These are phyloP conservation scores for Botrytis fragariae DNA, from an alignment of 2,329 filamentous ascomycete genomes.

Conservation along the genomic window DNA sequence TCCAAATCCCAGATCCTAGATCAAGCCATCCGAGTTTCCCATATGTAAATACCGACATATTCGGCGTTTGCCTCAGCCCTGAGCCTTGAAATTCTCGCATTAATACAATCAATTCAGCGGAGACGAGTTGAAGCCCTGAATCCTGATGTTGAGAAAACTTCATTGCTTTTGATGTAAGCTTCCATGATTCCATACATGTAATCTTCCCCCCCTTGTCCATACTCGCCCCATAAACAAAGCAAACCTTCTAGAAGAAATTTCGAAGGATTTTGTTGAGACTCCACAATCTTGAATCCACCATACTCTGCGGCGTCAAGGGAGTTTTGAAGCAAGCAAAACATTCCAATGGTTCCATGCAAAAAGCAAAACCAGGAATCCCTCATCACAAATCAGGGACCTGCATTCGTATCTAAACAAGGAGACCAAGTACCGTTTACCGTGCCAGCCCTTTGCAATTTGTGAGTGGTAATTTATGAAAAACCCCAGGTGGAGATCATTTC, in stretches of 20 bases:
- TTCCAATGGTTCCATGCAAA: background rate
- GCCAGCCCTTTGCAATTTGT: background rate
- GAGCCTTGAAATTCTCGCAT: background rate
- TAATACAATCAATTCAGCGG: background rate
- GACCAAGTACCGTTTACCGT: background rate
- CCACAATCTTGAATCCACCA: background rate
- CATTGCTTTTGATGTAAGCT: background rate
- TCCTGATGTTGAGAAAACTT: background rate
- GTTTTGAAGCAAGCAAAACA: constrained; percentile 1
- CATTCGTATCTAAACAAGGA: background rate
- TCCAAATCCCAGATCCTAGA: background rate
- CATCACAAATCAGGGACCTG: constrained; percentile 6
- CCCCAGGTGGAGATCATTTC: constrained; percentile 7
- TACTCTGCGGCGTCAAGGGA: background rate
- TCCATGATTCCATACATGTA: constrained; percentile 2
- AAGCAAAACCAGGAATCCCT: background rate
- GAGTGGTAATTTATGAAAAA: background rate
- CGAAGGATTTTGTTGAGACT: constrained; percentile 17
- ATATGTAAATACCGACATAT: background rate
- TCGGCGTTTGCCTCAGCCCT: constrained; percentile 2
- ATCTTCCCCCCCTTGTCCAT: background rate
- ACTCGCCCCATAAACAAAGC: background rate
- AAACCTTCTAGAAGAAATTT: constrained; percentile 20
- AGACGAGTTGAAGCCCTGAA: background rate
- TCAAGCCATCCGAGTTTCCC: background rate